phyloP scores from a whole-genome alignment of 345 rosid genomes.

The Acer yangbiense region DNA sequence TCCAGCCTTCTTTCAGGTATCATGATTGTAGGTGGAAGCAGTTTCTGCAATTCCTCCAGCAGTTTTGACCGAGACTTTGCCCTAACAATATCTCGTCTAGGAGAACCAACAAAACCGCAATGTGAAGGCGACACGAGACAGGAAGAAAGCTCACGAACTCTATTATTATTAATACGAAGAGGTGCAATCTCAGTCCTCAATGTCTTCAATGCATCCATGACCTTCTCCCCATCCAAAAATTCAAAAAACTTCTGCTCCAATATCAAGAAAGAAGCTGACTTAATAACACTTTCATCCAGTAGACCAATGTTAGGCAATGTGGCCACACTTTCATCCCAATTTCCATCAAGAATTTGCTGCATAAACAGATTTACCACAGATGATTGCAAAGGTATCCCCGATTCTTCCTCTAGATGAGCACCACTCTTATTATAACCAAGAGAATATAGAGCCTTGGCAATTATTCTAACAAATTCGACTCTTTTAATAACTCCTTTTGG shows the following conservation, averaged over 20 bases:
- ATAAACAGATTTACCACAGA: constrained; percentile 40
- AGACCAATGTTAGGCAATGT: constrained; percentile 46
- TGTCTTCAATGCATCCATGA: constrained; percentile 61
- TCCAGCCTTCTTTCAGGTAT: constrained; percentile 67
- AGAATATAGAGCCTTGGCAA: constrained; percentile 57
- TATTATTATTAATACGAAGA: constrained; percentile 38
- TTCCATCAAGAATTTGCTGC: constrained; percentile 54
- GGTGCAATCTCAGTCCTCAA: constrained; percentile 65
- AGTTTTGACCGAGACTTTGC: constrained; percentile 47
- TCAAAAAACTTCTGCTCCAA: constrained; percentile 66
- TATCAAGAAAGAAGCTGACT: constrained; percentile 59
- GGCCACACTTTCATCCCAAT: constrained; percentile 55
- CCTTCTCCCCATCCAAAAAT: constrained; percentile 43
- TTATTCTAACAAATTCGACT: constrained; percentile 60
- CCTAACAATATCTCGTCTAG: constrained; percentile 28
- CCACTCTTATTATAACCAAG: constrained; percentile 64
- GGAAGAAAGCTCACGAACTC: constrained; percentile 52
- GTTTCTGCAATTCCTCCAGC: constrained; percentile 56
- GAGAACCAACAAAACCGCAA: constrained; percentile 26
- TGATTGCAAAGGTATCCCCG: constrained; percentile 60
- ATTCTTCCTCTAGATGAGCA: constrained; percentile 64
- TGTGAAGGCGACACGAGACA: constrained; percentile 41
- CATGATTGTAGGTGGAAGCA: constrained; percentile 57
- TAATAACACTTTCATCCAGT: constrained; percentile 41
- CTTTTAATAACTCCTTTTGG: constrained; percentile 60